phyloP scores from a whole-genome alignment of 2,329 filamentous ascomycete species.

The Pestalotiopsis fici region DNA sequence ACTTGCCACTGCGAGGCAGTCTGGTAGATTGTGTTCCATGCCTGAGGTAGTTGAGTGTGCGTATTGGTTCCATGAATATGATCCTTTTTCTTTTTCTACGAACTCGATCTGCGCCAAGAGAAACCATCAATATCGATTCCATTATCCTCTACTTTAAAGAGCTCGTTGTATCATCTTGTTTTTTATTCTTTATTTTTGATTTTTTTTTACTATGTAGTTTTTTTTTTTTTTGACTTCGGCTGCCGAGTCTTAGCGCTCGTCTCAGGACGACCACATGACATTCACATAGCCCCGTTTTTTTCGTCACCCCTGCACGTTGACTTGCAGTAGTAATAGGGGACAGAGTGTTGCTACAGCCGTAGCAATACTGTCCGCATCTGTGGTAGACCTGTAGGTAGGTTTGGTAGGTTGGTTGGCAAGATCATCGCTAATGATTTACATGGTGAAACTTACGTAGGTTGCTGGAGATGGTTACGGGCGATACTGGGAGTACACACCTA shows the following conservation, averaged over 20 bases:
- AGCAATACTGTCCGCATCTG: neutral
- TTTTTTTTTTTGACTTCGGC: constrained; percentile 4
- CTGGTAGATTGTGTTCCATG: neutral
- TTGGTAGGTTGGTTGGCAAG: neutral
- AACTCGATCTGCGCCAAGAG: neutral
- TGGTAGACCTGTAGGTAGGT: neutral
- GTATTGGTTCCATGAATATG: neutral
- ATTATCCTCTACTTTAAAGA: neutral
- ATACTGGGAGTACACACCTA: neutral
- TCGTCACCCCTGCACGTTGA: constrained; percentile 4
- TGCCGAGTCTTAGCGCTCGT: constrained; percentile 11
- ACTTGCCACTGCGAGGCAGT: neutral
- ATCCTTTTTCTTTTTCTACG: neutral
- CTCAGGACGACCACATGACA: constrained; percentile 12
- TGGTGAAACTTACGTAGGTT: neutral
- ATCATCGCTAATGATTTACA: neutral
- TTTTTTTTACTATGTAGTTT: too few species aligned
- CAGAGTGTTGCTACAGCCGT: neutral
- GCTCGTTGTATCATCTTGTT: neutral
- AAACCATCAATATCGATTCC: neutral
- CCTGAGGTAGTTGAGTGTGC: too few species aligned
- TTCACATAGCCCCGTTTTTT: constrained; percentile 10
- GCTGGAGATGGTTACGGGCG: neutral
- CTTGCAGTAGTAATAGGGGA: constrained; percentile 7
- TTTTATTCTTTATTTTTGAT: neutral